Evolutionary conservation across 2,329 filamentous ascomycete genomes (phyloP), one percentile per base, ranked within the genome.

Genomic region (Ceratocystiopsis minuta): DNA sequence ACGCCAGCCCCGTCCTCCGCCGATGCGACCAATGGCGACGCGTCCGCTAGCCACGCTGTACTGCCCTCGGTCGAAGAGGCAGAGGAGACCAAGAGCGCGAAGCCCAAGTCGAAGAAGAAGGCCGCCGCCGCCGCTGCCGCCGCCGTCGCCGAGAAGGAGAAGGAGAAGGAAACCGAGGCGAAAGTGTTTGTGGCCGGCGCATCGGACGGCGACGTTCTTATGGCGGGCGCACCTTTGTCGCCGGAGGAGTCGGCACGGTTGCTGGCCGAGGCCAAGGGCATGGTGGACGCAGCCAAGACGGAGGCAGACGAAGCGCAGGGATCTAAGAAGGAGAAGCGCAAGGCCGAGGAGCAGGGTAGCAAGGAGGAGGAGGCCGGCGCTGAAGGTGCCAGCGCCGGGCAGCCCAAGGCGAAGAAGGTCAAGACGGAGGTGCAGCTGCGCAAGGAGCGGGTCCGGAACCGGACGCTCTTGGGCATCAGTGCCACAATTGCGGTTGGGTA

Each of bases 401-500:
- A 45, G 38, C 49, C 47, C 32, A 47, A 54, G 42, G 44, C 53
- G 10, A 96, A 96, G 73, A 84, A 80, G 55, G 75, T 72, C 35
- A 84, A 78, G 67, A 80, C 85, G 1, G 81, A 90, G 56, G 72
- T 81, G 37, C 80, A 90, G 60, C 59, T 92, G 50, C 79, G 79
- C 59, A 87, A 85, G 63, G 80, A 92, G 62, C 81, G 78, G 54
- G 84, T 95, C 50, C 79, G 84, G 62, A 84, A 78, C 60, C 75
- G 86, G 55, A 85, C 90, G 38, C 65, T 94, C 46, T 70, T 93
- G 48, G 88, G 90, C 45, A 73, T 96, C 41, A 83, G 79, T 48
- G 85, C 85, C 44, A 90, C 84, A 38, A 70, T 95, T 57, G 84
- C 83, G 44, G 72, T 95, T 59, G 87, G 87, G 90, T 96, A 73